These are phyloP conservation scores for Penicillium sp. DNA, from an alignment of 2,329 filamentous ascomycete genomes.

Conservation along the genomic window DNA sequence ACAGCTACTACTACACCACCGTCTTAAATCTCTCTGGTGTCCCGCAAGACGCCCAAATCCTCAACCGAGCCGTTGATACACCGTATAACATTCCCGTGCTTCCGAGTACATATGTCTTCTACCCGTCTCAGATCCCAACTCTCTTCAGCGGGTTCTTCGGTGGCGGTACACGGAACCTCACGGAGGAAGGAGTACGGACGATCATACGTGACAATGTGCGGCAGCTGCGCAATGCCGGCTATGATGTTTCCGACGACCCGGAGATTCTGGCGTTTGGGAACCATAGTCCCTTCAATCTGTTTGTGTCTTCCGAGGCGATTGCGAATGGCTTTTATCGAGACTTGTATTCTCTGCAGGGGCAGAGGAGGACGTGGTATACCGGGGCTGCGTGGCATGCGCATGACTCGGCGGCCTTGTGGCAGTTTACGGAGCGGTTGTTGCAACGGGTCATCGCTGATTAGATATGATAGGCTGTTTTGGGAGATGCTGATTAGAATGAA, in stretches of 20 bases:
- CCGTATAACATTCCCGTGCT: conserved; percentile 14
- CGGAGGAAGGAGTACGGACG: conserved; percentile 7
- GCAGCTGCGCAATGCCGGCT: conserved; percentile 7
- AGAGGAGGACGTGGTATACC: conserved; percentile 45
- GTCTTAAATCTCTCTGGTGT: conserved; percentile 38
- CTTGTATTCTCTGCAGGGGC: conserved; percentile 45
- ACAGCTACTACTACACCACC: conserved; percentile 34
- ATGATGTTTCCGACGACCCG: conserved; percentile 6
- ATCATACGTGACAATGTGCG: conserved; percentile 11
- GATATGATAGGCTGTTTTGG: not conserved
- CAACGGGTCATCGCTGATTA: not conserved
- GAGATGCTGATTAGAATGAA: not conserved
- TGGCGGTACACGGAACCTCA: not conserved
- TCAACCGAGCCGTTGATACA: conserved; percentile 18
- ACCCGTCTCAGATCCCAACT: not conserved
- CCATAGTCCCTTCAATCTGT: conserved; percentile 37
- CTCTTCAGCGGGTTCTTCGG: not conserved
- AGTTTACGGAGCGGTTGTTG: conserved; percentile 8
- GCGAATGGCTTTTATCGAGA: conserved; percentile 43
- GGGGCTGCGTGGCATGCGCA: conserved; percentile 30
- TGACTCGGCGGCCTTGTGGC: conserved; percentile 6
- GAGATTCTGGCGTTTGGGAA: conserved; percentile 21
- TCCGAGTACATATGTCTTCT: conserved; percentile 14
- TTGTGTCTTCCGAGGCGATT: conserved; percentile 36
- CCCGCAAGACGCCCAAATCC: conserved; percentile 1